Base-by-base conservation (phyloP, 2,329 filamentous ascomycete genomes). In the Colletotrichum sp. region DNA sequence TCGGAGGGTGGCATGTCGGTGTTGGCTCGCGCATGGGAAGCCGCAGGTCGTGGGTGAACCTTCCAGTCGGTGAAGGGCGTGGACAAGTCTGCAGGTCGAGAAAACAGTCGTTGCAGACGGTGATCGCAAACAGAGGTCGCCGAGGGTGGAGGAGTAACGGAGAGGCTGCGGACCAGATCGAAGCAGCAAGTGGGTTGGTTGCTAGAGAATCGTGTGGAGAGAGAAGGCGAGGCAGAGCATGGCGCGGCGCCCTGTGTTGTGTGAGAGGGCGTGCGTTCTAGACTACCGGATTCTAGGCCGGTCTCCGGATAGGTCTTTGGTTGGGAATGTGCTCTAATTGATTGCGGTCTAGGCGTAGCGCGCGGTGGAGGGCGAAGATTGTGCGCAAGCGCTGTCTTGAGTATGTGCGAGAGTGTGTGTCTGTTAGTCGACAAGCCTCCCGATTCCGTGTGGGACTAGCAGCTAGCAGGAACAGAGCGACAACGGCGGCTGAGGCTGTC, bases 11-110 rank as follows among this genome's bases (percentile, higher is more conserved):
- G 65, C 73, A 77, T 77, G n/a, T 68, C 61, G 73, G 18, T 48
- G 21, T 55, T 73, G 43, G 73, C 73, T 62, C 48, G 70, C 64
- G 65, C 76, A 77, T 77, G 76, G 55, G 73, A 71, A 56, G 62
- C 28, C 67, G 61, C 62, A 60, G 60, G 64, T 76, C 73, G 73
- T 65, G 34, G 13, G 43, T 36, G 48, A 36, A 76, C 36, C 71
- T 66, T 24, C 26, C 34, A 26, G 24, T 16, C 9, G 36, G 34
- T n/a, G 58, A 18, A 38, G 26, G 10, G 34, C 26, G 66, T 52
- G 18, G 21, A 13, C 5, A 62, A 18, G 48, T 48, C 26, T 24
- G 32, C 36, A 32, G 18, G 21, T 10, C 6, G 15, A 34, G 36
- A 28, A 18, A 36, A 60, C 18, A 34, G 43, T 38, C 28, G 73